Conservation (phyloP, 2,329 filamentous ascomycete species). For the Hypoxylon sp. region DNA sequence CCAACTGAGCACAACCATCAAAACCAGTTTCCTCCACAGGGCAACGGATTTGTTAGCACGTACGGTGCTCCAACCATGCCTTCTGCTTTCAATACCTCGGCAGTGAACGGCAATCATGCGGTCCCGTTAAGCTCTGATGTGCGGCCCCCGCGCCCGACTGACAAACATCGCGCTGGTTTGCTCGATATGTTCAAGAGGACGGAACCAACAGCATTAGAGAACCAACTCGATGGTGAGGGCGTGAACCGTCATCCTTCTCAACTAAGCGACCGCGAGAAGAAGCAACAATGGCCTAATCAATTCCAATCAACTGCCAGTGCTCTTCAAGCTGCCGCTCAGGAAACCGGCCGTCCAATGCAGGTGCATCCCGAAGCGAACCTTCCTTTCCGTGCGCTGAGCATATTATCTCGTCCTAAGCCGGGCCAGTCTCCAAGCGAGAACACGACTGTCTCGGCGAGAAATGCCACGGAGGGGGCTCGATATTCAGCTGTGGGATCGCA, state of each 20-base stretch:
- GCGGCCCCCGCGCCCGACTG: slow-evolving; percentile 48
- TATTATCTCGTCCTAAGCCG: slow-evolving; percentile 56
- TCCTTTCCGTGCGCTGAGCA: slow-evolving; percentile 59
- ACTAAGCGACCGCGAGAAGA: slow-evolving; percentile 32
- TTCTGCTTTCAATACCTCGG: slow-evolving; percentile 23
- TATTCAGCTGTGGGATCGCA: slow-evolving; percentile 43
- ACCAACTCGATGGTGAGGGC: slow-evolving; percentile 44
- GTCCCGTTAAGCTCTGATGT: slow-evolving; percentile 32
- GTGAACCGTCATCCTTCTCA: slow-evolving; percentile 26
- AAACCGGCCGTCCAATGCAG: slow-evolving; percentile 53
- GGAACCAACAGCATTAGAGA: slow-evolving; percentile 49
- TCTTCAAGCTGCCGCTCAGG: slow-evolving; percentile 49
- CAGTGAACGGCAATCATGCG: slow-evolving; percentile 37
- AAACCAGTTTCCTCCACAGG: slow-evolving; percentile 31
- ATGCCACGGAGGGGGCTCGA: slow-evolving; percentile 32
- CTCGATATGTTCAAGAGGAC: slow-evolving; percentile 69
- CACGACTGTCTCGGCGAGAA: slow-evolving; percentile 37
- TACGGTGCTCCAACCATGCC: slow-evolving; percentile 39
- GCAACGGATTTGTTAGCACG: slow-evolving; percentile 34
- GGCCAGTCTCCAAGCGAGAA: slow-evolving; percentile 44
- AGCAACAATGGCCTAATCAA: slow-evolving; percentile 43
- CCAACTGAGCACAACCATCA: slow-evolving; percentile 34
- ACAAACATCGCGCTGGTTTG: slow-evolving; percentile 64
- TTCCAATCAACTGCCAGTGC: slow-evolving; percentile 49
- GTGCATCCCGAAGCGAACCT: slow-evolving; percentile 58